These are phyloP conservation scores for Pyrus pyrifolia DNA, from an alignment of 306 rosid genomes.

Conservation along the genomic window DNA sequence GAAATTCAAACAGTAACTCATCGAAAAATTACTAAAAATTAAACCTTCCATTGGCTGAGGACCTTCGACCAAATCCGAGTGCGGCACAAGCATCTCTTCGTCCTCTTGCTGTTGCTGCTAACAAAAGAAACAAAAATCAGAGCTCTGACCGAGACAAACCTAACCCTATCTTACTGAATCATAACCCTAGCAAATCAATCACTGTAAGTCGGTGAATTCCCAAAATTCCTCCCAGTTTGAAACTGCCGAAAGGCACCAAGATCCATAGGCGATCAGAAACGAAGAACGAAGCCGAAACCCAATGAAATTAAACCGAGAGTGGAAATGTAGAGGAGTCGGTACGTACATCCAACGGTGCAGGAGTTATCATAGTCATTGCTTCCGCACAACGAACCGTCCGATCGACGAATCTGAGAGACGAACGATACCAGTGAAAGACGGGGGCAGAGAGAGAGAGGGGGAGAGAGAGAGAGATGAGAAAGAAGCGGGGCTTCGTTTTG, in stretches of 20 bases:
- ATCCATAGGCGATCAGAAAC: slow-evolving; percentile 25
- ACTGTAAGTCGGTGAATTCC: slow-evolving; percentile 1
- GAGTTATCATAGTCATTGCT: slow-evolving; percentile 53
- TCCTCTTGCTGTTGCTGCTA: slow-evolving; percentile 41
- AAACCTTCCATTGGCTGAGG: slow-evolving; percentile 68
- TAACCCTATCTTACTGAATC: slow-evolving; percentile 31
- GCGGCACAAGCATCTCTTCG: slow-evolving; percentile 59
- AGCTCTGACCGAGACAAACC: slow-evolving; percentile 31
- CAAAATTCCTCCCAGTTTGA: slow-evolving; percentile 13
- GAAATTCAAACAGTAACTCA: slow-evolving; percentile 1
- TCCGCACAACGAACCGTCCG: slow-evolving; percentile 22
- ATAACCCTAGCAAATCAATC: slow-evolving; percentile 32
- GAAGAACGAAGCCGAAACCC: slow-evolving; percentile 5
- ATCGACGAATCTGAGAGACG: slow-evolving; percentile 43
- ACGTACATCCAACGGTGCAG: slow-evolving; percentile 44
- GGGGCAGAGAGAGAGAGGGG: neutral
- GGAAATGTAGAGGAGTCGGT: slow-evolving; percentile 4
- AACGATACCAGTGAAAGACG: slow-evolving; percentile 14
- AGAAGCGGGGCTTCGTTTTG: slow-evolving; percentile 11
- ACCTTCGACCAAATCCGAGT: slow-evolving; percentile 46
- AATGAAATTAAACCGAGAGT: neutral
- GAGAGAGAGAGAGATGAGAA: neutral
- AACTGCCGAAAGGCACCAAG: slow-evolving; percentile 3
- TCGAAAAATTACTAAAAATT: neutral
- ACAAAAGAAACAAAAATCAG: slow-evolving; percentile 23